Evolutionary conservation across 176 grass and related monocot genomes (phyloP).

Genomic region (Carex scoparia): DNA sequence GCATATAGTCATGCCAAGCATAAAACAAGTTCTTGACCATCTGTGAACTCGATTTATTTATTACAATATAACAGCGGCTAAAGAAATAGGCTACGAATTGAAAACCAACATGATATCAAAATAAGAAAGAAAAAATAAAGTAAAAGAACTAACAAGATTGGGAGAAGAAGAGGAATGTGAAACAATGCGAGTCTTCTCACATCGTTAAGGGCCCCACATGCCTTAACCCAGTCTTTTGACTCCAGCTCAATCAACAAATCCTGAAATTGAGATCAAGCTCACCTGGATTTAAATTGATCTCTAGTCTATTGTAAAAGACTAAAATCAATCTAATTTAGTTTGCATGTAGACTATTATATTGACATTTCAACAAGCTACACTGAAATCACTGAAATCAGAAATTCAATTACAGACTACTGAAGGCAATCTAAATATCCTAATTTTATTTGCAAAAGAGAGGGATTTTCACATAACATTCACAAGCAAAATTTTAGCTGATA

Average conservation of each 20-base stretch:
- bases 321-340: background rate
- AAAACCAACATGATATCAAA: background rate
- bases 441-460: background rate
- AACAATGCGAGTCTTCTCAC: constrained; percentile 59
- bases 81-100: background rate
- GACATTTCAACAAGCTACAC: background rate
- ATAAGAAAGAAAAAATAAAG: background rate
- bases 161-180: constrained; percentile 51
- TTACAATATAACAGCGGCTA: background rate
- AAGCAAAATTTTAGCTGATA: background rate
- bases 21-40: background rate
- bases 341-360: background rate
- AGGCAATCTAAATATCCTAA: background rate
- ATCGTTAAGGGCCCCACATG: constrained; percentile 79
- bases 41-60: background rate
- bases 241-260: constrained; percentile 51
- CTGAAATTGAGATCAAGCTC: constrained; percentile 12
- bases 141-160: constrained; percentile 49
- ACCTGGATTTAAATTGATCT: background rate
- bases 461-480: too few relatives aligned
- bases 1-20: background rate
- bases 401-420: background rate
- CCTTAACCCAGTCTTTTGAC: constrained; percentile 78
- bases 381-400: background rate
- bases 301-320: background rate